These are phyloP conservation scores for Crithidia mellificae DNA, from an alignment of 208 protist species.

Conservation along the genomic window DNA sequence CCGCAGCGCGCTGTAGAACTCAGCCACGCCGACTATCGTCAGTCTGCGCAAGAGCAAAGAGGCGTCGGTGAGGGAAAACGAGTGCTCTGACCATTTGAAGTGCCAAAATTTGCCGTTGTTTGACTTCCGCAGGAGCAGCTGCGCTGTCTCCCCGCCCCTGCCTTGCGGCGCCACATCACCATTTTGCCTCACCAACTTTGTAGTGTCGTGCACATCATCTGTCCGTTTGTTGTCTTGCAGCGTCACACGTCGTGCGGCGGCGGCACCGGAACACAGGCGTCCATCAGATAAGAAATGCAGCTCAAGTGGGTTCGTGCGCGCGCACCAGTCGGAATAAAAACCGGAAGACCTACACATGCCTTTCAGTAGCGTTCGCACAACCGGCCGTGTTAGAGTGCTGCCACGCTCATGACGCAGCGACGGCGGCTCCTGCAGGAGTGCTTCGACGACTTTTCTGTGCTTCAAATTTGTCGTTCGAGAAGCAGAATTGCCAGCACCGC, in stretches of 20 bases:
- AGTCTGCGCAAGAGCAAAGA: not conserved
- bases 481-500: not conserved
- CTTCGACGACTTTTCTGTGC: too few species aligned
- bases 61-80: not conserved
- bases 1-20: not conserved
- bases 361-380: not conserved
- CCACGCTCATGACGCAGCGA: not conserved
- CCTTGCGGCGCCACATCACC: too few species aligned
- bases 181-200: too few species aligned
- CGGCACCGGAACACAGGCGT: not conserved
- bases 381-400: not conserved
- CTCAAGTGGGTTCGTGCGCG: conserved; percentile 6
- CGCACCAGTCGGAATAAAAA: conserved; percentile 5
- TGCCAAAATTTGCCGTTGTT: not conserved
- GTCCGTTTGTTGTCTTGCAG: too few species aligned
- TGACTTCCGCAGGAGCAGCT: too few species aligned
- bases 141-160: too few species aligned
- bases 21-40: not conserved
- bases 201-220: too few species aligned
- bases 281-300: not conserved
- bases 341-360: too few species aligned
- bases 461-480: too few species aligned
- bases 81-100: not conserved
- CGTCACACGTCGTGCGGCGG: not conserved
- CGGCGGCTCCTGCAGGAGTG: not conserved